Base-by-base conservation (phyloP, 169 alveolate genomes). In the Cryptosporidium ubiquitum region DNA sequence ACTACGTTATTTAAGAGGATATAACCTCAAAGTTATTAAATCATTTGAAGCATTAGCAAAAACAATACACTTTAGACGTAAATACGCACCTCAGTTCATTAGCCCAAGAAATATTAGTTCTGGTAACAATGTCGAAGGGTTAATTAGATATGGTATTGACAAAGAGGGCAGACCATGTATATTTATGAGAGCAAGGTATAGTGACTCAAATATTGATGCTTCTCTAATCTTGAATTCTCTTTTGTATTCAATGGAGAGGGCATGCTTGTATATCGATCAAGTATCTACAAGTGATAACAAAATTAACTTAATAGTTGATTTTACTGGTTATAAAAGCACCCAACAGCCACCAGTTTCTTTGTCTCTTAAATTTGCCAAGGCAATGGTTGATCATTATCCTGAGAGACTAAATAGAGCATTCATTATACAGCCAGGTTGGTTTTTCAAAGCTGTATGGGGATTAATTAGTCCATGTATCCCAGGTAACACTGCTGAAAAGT, bases 291-390 rank as follows among this genome's bases (percentile, higher is more conserved):
- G 75, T 29, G 74, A 66, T 31, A 79, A 79, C n/a, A 79, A 79
- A 55, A 64, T 79, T 16, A 79, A 79, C 58, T 64, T 79, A 47
- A 64, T 79, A 37, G 89, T 79, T 37, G 89, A 79, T 39, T 79
- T 79, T 64, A 79, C 89, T 23, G 89, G 89, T 14, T 61, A 79
- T 47, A 79, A 79, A 39, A 61, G 79, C n/a, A 79, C 71, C 14
- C 89, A 79, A 40, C 89, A 79, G 33, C 89, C 89, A 20, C 89
- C 89, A 29, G 89, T 79, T 79, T 79, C 89, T 47, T 61, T 79
- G 33, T 79, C 89, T 20, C 74, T 79, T 4, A 79, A 79, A 47
- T 79, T 79, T 61, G 89, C 89, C n/a, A 79, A 79, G 75, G 89
- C 89, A 18, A 79, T 79, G 89, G 89, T 79, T 39, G 89, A 79